phyloP scores from a whole-genome alignment of 805 yeast species.

The Yamadazyma tumulicola region DNA sequence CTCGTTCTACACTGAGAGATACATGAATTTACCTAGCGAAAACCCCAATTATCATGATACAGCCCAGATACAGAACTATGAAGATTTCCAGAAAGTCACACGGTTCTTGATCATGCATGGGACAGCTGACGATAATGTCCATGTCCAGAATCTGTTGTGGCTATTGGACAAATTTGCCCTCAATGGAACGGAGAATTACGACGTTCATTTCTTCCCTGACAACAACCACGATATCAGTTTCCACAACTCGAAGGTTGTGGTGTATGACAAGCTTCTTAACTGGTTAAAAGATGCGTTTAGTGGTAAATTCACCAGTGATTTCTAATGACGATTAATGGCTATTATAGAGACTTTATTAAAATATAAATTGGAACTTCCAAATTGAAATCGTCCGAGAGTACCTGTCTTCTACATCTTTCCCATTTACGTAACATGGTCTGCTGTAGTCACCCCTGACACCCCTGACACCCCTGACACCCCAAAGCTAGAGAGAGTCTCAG shows the following conservation, averaged over 20 bases:
- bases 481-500: no score
- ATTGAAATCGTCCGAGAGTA: no score
- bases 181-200: conserved; percentile 78
- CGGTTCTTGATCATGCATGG: conserved; percentile 76
- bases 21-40: conserved; percentile 54
- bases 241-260: conserved; percentile 70
- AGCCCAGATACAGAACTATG: conserved; percentile 41
- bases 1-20: conserved; percentile 77
- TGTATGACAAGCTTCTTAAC: conserved; percentile 59
- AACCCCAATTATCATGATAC: conserved; percentile 48
- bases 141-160: conserved; percentile 64
- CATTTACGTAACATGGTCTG: no score
- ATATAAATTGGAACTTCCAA: no score
- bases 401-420: no score
- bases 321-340: conserved; percentile 5
- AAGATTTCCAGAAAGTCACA: conserved; percentile 45
- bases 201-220: conserved; percentile 76
- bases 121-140: conserved; percentile 82
- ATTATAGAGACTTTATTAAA: conserved; percentile 1
- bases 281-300: conserved; percentile 68
- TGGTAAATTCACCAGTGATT: no score
- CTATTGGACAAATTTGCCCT: conserved; percentile 65
- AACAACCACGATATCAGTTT: conserved; percentile 70
- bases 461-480: no score
- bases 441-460: no score